Evolutionary conservation across 2,329 filamentous ascomycete genomes (phyloP), one percentile per base, ranked within the genome.

Genomic region (Emmonsiellopsis sp.): DNA sequence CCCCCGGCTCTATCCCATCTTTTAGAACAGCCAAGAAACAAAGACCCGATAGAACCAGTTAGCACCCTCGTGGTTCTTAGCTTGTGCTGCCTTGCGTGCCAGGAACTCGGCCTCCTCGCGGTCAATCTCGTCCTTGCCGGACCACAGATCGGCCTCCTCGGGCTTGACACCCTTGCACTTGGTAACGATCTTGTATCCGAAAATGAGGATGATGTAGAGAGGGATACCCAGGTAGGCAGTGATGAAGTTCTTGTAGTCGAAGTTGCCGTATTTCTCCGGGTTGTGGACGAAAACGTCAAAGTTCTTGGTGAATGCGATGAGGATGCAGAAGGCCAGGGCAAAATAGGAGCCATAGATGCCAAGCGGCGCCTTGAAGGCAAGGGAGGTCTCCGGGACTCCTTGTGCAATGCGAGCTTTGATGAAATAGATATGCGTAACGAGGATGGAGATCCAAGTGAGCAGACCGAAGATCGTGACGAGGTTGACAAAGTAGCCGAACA

Each of bases 271-370:
- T 9, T 42, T 56, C 60, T 72, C 63, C 61, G 66, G 52, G 42
- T 62, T 68, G 55, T 67, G 69, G 2, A 86, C 84, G 37, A 89
- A 73, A 3, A 90, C 71, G 53, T 80, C 77, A 70, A 83, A 93
- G 76, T 89, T 91, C 79, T 93, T 94, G 64, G 88, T 92, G 50
- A 94, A 65, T 1, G 85, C 80, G 55, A 88, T 83, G 40, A 85
- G 65, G 33, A 82, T 71, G 62, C 78, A 82, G 57, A 77, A 77
- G 72, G 83, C 79, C 6, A 90, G 72, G 0, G 81, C 79, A 8
- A 71, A 68, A 58, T 77, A 84, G 0, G 86, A 86, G 11, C 76
- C 79, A 57, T 81, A 82, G 9, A 72, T 73, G 56, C 77, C 74
- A 51, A 69, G 71, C 10, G 64, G 68, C 7, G 73, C 71, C 57